These are phyloP conservation scores for Solanum infundibuliforme DNA, from an alignment of 257 asterid genomes.

Conservation along the genomic window DNA sequence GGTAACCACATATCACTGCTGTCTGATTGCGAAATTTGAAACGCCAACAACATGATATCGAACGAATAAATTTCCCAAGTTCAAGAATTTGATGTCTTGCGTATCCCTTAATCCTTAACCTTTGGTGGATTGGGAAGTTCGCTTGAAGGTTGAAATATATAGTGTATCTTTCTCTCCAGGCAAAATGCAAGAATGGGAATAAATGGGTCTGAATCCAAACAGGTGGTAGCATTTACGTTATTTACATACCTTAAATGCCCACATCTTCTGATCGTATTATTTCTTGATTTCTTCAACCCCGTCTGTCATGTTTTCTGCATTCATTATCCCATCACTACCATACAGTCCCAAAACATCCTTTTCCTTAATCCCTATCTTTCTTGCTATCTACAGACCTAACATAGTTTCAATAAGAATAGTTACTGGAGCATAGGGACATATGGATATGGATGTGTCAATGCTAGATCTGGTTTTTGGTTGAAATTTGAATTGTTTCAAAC, in stretches of 20 bases:
- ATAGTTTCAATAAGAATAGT: not conserved
- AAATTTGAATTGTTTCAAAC: not conserved
- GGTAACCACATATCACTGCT: not conserved
- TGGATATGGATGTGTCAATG: not conserved
- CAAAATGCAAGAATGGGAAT: not conserved
- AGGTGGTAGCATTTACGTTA: not conserved
- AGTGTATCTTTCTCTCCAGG: not conserved
- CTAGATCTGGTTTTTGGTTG: not conserved
- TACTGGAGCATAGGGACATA: not conserved
- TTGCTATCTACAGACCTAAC: not conserved
- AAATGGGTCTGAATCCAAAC: not conserved
- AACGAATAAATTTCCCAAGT: not conserved
- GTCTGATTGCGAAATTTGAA: not conserved
- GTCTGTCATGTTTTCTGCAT: not conserved
- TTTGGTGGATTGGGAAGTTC: not conserved
- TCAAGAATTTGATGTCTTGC: not conserved
- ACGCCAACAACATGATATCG: not conserved
- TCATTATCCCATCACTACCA: not conserved
- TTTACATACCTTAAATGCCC: not conserved
- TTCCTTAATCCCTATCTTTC: not conserved
- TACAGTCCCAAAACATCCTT: not conserved
- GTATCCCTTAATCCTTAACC: not conserved
- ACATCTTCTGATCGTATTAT: not conserved
- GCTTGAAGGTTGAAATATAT: not conserved
- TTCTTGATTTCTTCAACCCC: not conserved